Evolutionary conservation across 2,329 filamentous ascomycete genomes (phyloP), one percentile per base, ranked within the genome.

Genomic region (Parascedosporium putredinis): DNA sequence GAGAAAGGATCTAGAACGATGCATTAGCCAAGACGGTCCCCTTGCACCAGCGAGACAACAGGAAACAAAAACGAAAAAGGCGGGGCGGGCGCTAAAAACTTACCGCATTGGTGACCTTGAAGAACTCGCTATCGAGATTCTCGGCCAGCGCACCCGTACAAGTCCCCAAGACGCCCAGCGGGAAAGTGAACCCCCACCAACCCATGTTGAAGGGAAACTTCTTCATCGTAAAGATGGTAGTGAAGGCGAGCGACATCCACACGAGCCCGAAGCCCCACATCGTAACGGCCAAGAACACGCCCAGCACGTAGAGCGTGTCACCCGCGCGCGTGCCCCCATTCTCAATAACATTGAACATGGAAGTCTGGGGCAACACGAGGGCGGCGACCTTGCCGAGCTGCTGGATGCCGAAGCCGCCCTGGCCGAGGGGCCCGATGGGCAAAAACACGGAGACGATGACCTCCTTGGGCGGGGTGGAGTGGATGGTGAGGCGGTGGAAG

Each of bases 391-490:
- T 67, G 5, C 76, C 76, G 3, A 72, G 64, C 54, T 76, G 70
- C 61, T 75, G 69, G 36, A 74, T 72, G 45, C 69, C 75, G 58
- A 76, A 86, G 2, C 78, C 80, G 12, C 81, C 83, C 60, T 84
- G 79, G 0, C 82, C 82, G 0, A 85, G 64, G 0, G 83, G 81
- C 0, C 83, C 81, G 0, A 86, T 68, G 1, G 83, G 83, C 0
- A 87, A 65, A 55, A 86, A 84, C 5, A 79, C 76, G 2, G 77
- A 83, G 8, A 86, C 81, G 40, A 86, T 81, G 50, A 81, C 76
- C 58, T 85, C 83, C 45, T 76, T 71, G 1, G 81, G 75, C 0
- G 83, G 83, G 12, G 86, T 70, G 34, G 80, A 79, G 62, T 86
- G 76, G 2, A 86, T 62, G 3, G 78, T 79, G 8, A 88, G 69